A percentile compares a stretch with the other conserved stretches of the same genome.
phyloP scores from a whole-genome alignment of 73 alveolate genomes.

The Tetrahymena malaccensis region DNA sequence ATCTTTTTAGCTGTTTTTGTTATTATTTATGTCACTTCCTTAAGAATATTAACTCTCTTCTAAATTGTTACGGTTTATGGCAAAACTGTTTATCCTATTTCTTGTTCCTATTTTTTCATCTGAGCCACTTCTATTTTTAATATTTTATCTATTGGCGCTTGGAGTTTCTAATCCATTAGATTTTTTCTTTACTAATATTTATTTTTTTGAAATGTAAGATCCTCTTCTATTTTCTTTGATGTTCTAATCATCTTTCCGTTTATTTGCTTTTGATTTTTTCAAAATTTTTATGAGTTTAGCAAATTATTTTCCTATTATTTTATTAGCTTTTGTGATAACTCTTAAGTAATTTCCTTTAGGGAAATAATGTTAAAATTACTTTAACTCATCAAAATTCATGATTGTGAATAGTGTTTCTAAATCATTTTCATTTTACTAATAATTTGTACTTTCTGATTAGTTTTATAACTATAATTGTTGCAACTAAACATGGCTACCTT shows the following conservation, averaged over 20 bases:
- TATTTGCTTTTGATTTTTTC: not conserved
- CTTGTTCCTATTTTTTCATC: not conserved
- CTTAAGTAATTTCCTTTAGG: not conserved
- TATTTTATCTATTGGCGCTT: not conserved
- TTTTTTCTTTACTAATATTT: not conserved
- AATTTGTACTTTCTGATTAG: not conserved
- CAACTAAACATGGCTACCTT: not conserved
- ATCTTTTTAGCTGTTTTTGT: not conserved
- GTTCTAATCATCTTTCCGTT: not conserved
- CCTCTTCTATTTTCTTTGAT: not conserved
- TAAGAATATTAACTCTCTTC: not conserved
- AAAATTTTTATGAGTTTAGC: not conserved
- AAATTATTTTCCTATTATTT: not conserved
- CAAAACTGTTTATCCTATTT: not conserved
- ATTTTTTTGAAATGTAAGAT: not conserved
- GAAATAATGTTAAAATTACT: not conserved
- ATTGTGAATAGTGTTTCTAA: not conserved
- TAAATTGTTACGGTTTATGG: not conserved
- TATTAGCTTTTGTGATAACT: not conserved
- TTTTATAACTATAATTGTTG: no score
- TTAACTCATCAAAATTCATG: not conserved
- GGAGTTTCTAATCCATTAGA: not conserved
- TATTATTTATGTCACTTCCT: not conserved
- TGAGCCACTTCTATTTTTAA: not conserved
- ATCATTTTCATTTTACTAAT: not conserved